Base-by-base conservation (phyloP, 805 yeast genomes). In the Wickerhamomyces queroliae region DNA sequence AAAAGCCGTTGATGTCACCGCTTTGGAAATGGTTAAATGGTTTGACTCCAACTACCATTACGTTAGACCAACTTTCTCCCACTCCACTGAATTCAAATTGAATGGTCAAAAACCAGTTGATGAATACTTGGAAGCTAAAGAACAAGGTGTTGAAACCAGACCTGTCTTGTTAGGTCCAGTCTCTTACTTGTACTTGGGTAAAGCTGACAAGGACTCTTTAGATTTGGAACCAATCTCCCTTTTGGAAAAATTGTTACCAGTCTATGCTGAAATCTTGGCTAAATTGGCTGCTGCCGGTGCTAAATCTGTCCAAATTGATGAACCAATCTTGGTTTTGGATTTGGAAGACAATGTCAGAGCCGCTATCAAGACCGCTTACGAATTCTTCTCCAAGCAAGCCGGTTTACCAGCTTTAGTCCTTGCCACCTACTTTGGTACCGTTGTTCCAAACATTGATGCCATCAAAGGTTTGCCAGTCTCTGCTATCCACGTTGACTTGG, bases 1-100 rank as follows among this genome's bases (percentile, higher is more conserved):
- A 47, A 77, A 83, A 57, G 95, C 95, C 55, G 96, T 93, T 56
- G 99, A 93, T 69, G 99, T 93, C 47, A 91, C 98, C 49, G 99
- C 99, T 59, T 78, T 88, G 66, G 95, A 93, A 80, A 93, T 93
- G 99, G 99, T 93, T 58, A 93, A 93, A 78, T 93, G 99, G 99
- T 93, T 93, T 59, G 99, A 93, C 72, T 86, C 97, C 52, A 93
- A 93, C 88, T 93, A 93, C 87, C 99, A 93, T 73, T 93, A 93
- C 69, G 98, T 93, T 62, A 87, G 99, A 78, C 99, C 99, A 70
- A 93, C 99, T 55, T 90, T 93, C 78, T 85, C 96, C 42, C 81
- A 89, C 77, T 77, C 88, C 55, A 91, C 97, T 50, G 82, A 82
- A 62, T 93, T 93, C 86, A 90, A 93, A 77, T 84, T 93, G 69